phyloP scores from a whole-genome alignment of 1,284 basidiomycete species.

The Ustilago esculenta region DNA sequence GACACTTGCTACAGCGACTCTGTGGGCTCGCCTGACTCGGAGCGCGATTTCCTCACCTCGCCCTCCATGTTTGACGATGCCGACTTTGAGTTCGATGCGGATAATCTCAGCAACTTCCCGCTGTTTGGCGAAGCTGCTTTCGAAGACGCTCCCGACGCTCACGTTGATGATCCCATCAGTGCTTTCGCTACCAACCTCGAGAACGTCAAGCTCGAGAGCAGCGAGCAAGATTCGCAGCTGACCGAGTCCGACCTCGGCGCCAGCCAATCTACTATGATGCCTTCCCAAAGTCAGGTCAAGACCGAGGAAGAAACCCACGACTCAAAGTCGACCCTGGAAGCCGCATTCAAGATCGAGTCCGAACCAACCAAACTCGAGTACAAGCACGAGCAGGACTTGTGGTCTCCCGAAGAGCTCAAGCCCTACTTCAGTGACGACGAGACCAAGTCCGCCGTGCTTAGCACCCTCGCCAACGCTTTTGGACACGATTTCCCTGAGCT shows the following conservation, averaged over 20 bases:
- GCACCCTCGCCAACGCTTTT: constrained; percentile 37
- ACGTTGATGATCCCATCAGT: constrained; percentile 12
- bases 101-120: constrained; percentile 23
- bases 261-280: constrained; percentile 40
- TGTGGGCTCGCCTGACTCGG: constrained; percentile 41
- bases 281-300: constrained; percentile 29
- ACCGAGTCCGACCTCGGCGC: constrained; percentile 15
- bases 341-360: constrained; percentile 29
- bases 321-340: constrained; percentile 22
- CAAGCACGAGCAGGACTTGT: constrained; percentile 19
- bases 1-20: constrained; percentile 43
- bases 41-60: constrained; percentile 46
- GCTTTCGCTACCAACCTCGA: constrained; percentile 23
- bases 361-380: constrained; percentile 11
- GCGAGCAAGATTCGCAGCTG: constrained; percentile 26
- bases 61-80: constrained; percentile 45
- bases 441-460: constrained; percentile 14
- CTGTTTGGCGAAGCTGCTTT: constrained; percentile 34
- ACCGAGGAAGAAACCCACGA: constrained; percentile 22
- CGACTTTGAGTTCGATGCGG: constrained; percentile 41
- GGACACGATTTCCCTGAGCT: constrained; percentile 5
- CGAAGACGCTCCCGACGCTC: constrained; percentile 16
- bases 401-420: constrained; percentile 23
- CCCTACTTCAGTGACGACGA: constrained; percentile 37
- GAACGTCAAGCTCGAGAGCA: constrained; percentile 41